Percentiles rank a stretch among this genome's conserved stretches.
These are phyloP conservation scores for Pharnaceum exiguum DNA, from an alignment of 148 eudicot species.

Conservation along the genomic window DNA sequence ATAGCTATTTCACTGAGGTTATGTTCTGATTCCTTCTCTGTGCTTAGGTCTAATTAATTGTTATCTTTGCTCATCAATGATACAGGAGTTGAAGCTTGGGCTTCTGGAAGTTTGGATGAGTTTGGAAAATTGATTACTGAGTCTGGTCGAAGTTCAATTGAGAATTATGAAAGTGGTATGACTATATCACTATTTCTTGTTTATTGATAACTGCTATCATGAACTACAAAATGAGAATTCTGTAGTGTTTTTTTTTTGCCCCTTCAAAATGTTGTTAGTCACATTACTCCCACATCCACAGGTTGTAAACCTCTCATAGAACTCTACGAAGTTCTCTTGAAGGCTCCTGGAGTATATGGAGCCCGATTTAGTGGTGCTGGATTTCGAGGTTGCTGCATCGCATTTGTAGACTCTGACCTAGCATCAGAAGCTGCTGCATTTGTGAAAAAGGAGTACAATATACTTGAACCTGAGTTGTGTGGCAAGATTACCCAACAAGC, in stretches of 20 bases:
- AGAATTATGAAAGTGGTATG: conserved; percentile 93
- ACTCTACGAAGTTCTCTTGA: conserved; percentile 68
- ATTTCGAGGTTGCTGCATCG: conserved; percentile 93
- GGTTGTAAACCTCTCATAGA: conserved; percentile 90
- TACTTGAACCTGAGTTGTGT: conserved; percentile 64
- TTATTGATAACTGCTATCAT: neutral
- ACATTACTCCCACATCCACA: conserved; percentile 12
- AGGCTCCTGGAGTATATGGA: conserved; percentile 79
- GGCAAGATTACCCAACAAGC: conserved; percentile 42
- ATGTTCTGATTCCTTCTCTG: neutral
- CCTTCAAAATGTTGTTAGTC: too few species aligned
- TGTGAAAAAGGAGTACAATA: conserved; percentile 53
- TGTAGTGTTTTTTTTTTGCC: too few species aligned
- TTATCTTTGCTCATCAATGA: neutral
- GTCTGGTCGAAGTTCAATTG: conserved; percentile 89
- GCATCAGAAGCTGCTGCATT: conserved; percentile 64
- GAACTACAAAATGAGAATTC: neutral
- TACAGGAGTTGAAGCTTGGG: conserved; percentile 91
- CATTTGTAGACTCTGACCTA: conserved; percentile 60
- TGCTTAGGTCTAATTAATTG: conserved; percentile 1
- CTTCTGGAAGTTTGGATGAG: conserved; percentile 71
- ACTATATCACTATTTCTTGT: neutral
- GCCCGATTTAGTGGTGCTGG: conserved; percentile 99
- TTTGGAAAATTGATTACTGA: conserved; percentile 83
- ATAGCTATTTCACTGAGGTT: neutral